Percentiles rank a stretch among this genome's conserved stretches.
phyloP scores from a whole-genome alignment of 371 early-diverging fungal genomes.

The Rhizopus sp. region DNA sequence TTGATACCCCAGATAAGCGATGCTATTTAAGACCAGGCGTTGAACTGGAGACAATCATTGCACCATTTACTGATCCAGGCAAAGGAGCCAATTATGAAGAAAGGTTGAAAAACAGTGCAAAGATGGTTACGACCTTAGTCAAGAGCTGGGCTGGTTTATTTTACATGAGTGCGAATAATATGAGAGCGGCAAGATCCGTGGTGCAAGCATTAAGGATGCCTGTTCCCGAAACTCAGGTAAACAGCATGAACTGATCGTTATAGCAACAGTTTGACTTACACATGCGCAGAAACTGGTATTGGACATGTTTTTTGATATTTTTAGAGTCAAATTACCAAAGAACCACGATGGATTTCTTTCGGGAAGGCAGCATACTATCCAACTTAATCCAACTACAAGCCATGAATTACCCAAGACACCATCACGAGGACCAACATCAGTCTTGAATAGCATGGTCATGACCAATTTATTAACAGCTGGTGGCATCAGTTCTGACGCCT shows the following conservation, averaged over 20 bases:
- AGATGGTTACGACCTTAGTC: conserved; percentile 62
- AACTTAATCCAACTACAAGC: conserved; percentile 32
- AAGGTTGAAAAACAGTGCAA: conserved; percentile 63
- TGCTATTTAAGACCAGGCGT: conserved; percentile 74
- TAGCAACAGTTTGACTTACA: neutral
- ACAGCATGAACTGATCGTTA: conserved; percentile 1
- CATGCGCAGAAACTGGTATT: conserved; percentile 65
- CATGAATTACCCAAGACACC: conserved; percentile 17
- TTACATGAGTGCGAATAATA: conserved; percentile 74
- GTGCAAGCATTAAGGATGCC: conserved; percentile 78
- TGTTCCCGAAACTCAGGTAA: conserved; percentile 75
- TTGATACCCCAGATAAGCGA: conserved; percentile 72
- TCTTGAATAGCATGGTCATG: conserved; percentile 25
- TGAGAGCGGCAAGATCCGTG: conserved; percentile 71
- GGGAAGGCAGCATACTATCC: conserved; percentile 49
- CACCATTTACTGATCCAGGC: conserved; percentile 77
- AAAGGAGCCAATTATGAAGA: conserved; percentile 65
- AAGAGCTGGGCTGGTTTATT: conserved; percentile 82
- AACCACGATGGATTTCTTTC: conserved; percentile 62
- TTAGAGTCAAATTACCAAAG: conserved; percentile 68
- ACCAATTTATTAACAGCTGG: conserved; percentile 30
- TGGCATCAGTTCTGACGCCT: conserved; percentile 28
- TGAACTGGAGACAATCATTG: conserved; percentile 75
- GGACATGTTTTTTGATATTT: conserved; percentile 80
- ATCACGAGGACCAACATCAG: conserved; percentile 17